Evolutionary conservation across 768 basidiomycete species (phyloP).

Genomic region (Phanerochaete sordida): DNA sequence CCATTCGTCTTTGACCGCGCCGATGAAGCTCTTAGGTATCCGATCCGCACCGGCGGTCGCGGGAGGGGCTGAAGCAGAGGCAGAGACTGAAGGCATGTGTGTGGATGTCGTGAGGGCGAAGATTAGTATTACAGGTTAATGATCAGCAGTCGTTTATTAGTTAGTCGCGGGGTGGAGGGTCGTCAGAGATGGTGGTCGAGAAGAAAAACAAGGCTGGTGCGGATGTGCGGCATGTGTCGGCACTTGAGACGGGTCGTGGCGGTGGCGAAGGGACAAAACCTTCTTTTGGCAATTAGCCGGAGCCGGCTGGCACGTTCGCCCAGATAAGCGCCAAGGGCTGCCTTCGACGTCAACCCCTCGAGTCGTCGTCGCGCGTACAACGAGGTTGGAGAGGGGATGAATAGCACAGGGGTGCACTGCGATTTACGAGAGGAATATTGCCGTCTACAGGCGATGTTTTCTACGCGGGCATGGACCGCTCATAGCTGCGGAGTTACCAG

Average conservation of each 20-base stretch:
- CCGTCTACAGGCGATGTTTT: too few relatives aligned
- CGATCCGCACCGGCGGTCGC: conserved; percentile 14
- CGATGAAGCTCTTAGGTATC: conserved; percentile 50
- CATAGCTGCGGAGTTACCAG: too few relatives aligned
- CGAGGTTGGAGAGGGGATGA: too few relatives aligned
- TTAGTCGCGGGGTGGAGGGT: neutral
- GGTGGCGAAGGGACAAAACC: neutral
- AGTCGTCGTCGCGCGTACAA: too few relatives aligned
- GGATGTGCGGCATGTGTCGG: neutral
- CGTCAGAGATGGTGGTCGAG: neutral
- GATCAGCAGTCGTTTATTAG: neutral
- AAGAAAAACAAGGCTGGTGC: neutral
- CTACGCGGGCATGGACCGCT: too few relatives aligned
- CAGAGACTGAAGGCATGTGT: neutral
- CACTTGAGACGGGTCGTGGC: neutral
- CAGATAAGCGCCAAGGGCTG: too few relatives aligned
- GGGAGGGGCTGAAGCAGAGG: neutral
- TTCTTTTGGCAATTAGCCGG: neutral
- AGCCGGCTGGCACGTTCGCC: neutral
- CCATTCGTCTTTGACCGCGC: conserved; percentile 84
- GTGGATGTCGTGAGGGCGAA: neutral
- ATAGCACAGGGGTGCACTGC: too few relatives aligned
- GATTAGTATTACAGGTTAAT: neutral
- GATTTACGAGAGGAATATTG: too few relatives aligned
- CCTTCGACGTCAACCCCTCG: too few relatives aligned